phyloP scores from a whole-genome alignment of 2,329 filamentous ascomycete genomes.

The Neofusicoccum cordaticola region DNA sequence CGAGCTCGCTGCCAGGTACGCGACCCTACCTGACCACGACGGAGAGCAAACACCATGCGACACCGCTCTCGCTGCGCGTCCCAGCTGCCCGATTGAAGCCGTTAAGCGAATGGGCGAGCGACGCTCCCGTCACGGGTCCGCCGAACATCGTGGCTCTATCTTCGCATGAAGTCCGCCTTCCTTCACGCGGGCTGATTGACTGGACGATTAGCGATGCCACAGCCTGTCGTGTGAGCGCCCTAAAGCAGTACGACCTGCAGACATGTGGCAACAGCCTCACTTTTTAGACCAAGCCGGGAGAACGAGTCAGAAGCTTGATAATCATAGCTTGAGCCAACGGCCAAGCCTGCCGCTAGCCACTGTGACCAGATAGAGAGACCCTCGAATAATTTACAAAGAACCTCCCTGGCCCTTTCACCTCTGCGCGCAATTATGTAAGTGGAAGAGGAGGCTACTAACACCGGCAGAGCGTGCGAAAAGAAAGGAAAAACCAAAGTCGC shows the following conservation, averaged over 20 bases:
- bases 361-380: not conserved
- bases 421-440: not conserved
- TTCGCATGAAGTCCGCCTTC: not conserved
- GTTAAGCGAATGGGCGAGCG: too few species aligned
- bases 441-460: not conserved
- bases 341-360: slow-evolving; percentile 1
- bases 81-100: too few species aligned
- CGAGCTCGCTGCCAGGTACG: too few species aligned
- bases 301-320: not conserved
- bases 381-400: slow-evolving; percentile 9
- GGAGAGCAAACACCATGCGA: too few species aligned
- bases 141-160: too few species aligned
- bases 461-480: not conserved
- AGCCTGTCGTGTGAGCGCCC: not conserved
- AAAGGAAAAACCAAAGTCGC: not conserved
- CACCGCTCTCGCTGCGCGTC: too few species aligned
- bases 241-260: not conserved
- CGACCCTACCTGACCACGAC: too few species aligned
- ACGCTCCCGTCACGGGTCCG: too few species aligned
- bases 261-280: slow-evolving; percentile 3
- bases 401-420: not conserved
- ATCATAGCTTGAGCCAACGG: slow-evolving; percentile 4
- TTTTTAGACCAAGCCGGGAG: not conserved
- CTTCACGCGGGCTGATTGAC: too few species aligned
- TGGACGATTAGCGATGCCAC: not conserved